These are phyloP conservation scores for Podochytrium sp. DNA, from an alignment of 192 early-diverging fungal species.

Conservation along the genomic window DNA sequence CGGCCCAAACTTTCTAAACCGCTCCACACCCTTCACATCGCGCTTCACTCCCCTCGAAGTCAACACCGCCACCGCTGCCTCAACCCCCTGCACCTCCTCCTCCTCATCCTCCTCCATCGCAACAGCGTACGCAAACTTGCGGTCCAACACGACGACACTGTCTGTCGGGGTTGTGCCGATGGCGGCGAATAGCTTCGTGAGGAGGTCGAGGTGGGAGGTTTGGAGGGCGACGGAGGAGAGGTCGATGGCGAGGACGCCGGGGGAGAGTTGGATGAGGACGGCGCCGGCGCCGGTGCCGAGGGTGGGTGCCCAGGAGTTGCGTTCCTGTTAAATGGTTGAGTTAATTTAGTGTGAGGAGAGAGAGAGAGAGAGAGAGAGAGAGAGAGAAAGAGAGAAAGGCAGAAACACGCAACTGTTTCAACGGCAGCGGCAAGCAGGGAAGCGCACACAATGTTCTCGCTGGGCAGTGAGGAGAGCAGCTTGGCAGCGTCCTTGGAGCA, in stretches of 20 bases:
- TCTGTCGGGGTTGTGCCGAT: neutral
- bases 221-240: neutral
- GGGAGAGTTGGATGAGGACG: neutral
- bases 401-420: too few relatives aligned
- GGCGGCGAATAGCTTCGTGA: neutral
- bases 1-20: neutral
- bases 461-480: neutral
- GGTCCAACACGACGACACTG: constrained; percentile 10
- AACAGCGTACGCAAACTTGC: neutral
- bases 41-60: neutral
- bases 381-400: too few relatives aligned
- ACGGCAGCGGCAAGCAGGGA: too few relatives aligned
- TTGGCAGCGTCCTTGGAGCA: neutral
- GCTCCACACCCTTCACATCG: neutral
- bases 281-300: constrained; percentile 8
- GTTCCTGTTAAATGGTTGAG: neutral
- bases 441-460: too few relatives aligned
- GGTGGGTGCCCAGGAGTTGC: constrained; percentile 4
- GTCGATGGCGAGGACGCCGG: constrained; percentile 13
- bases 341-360: too few relatives aligned
- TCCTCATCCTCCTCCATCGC: neutral
- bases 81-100: neutral
- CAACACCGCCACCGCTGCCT: neutral
- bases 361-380: too few relatives aligned
- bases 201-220: neutral